Evolutionary conservation across 1,284 basidiomycete genomes (phyloP).

Genomic region (Ceratobasidium sp.): DNA sequence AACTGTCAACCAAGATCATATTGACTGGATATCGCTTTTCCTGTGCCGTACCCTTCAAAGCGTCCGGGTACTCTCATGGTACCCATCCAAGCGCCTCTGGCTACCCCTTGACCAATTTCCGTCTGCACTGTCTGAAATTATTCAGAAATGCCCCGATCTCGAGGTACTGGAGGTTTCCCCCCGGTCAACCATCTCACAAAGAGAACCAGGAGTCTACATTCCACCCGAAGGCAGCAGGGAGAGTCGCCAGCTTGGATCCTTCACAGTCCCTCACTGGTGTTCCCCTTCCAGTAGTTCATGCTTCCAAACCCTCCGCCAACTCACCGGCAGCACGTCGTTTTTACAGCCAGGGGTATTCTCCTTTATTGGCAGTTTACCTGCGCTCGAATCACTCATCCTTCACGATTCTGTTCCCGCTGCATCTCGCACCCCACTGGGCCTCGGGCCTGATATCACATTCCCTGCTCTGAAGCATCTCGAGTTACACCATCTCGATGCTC

Average conservation of each 20-base stretch:
- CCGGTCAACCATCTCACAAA: background rate
- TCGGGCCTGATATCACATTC: background rate
- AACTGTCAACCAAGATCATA: background rate
- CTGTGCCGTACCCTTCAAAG: background rate
- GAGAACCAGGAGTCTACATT: background rate
- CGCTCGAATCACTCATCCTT: background rate
- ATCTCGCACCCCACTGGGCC: background rate
- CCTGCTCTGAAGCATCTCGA: background rate
- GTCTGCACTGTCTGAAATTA: background rate
- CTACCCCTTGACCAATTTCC: background rate
- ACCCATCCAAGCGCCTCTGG: background rate
- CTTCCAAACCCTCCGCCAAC: background rate
- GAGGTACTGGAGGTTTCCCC: background rate
- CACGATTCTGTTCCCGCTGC: background rate
- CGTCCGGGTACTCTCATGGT: background rate
- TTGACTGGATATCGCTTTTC: slow-evolving; percentile 7
- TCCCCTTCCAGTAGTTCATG: background rate
- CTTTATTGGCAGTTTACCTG: background rate
- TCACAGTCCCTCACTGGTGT: background rate
- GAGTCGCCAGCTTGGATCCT: background rate
- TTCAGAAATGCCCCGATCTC: background rate
- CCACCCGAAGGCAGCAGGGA: no score
- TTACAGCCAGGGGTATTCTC: background rate
- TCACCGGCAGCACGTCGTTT: background rate
- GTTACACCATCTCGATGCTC: background rate